A percentile compares a stretch with the other conserved stretches of the same genome.
Conservation (phyloP, 148 eudicot genomes). For the Fagopyrum tataricum region DNA sequence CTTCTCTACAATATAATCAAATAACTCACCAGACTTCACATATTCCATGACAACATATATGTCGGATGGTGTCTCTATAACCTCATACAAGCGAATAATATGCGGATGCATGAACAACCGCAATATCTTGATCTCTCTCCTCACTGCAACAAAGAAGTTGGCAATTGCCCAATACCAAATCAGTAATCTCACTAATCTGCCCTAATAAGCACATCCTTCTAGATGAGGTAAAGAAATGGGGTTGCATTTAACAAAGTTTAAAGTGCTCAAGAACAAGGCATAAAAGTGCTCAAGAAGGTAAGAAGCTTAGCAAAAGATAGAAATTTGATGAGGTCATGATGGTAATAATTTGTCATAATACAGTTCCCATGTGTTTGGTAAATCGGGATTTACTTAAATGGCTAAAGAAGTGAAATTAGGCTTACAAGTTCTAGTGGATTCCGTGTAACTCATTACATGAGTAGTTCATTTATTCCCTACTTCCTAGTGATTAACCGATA, state of each 20-base stretch:
- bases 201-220: not conserved
- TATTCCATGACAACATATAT: conserved; percentile 95
- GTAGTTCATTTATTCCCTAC: not conserved
- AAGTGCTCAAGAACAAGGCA: not conserved
- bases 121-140: conserved; percentile 89
- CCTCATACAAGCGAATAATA: conserved; percentile 91
- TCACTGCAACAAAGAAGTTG: conserved; percentile 39
- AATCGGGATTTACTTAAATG: not conserved
- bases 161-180: not conserved
- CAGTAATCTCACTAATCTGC: conserved; percentile 5
- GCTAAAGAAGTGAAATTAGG: not conserved
- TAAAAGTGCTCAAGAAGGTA: not conserved
- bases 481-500: conserved; percentile 4
- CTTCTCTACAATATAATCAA: conserved; percentile 95
- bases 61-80: conserved; percentile 85
- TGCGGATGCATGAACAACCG: conserved; percentile 98
- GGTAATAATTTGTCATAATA: not conserved
- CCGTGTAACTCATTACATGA: not conserved
- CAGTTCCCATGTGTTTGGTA: not conserved
- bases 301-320: not conserved
- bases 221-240: not conserved
- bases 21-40: conserved; percentile 88
- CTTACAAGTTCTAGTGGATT: conserved; percentile 1
- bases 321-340: not conserved
- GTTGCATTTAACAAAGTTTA: not conserved